Evolutionary conservation across 176 grass and related monocot genomes (phyloP).

Genomic region (Echinochloa phyllopogon): DNA sequence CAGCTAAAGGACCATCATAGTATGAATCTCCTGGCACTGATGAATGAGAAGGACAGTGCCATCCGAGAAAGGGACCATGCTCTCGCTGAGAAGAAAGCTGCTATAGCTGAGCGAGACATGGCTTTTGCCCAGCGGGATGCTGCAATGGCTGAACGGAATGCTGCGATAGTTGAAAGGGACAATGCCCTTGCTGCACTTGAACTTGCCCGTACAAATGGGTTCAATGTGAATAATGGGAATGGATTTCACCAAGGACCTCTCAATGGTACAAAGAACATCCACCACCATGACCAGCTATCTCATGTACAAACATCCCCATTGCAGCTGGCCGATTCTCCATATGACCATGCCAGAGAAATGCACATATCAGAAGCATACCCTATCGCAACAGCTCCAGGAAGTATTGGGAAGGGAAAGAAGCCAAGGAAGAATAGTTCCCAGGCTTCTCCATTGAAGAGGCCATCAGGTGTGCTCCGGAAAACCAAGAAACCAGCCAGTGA

Average conservation of each 20-base stretch:
- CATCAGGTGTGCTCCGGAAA: conserved; percentile 63
- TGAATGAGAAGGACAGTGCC: conserved; percentile 82
- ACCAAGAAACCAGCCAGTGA: conserved; percentile 58
- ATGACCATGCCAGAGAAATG: conserved; percentile 79
- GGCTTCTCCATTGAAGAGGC: conserved; percentile 60
- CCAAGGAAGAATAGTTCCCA: conserved; percentile 65
- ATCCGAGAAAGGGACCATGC: conserved; percentile 81
- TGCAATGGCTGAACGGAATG: conserved; percentile 75
- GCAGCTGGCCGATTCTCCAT: conserved; percentile 82
- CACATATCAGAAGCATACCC: conserved; percentile 86
- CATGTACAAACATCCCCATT: conserved; percentile 63
- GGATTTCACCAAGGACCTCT: conserved; percentile 53
- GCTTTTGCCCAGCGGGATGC: conserved; percentile 79
- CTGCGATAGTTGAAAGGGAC: conserved; percentile 78
- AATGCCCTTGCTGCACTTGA: conserved; percentile 80
- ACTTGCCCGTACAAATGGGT: conserved; percentile 57
- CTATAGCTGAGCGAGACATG: conserved; percentile 78
- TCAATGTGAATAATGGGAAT: conserved; percentile 51
- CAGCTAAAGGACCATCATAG: conserved; percentile 79
- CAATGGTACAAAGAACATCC: conserved; percentile 49
- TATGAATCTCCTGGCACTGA: conserved; percentile 62
- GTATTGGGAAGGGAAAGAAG: conserved; percentile 62
- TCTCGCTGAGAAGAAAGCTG: conserved; percentile 86
- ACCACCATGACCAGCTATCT: conserved; percentile 61
- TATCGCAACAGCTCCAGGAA: conserved; percentile 52